Percentiles rank a stretch among this genome's conserved stretches.
Conservation (phyloP, 1,284 basidiomycete species). For the Papiliotrema terrestris region DNA sequence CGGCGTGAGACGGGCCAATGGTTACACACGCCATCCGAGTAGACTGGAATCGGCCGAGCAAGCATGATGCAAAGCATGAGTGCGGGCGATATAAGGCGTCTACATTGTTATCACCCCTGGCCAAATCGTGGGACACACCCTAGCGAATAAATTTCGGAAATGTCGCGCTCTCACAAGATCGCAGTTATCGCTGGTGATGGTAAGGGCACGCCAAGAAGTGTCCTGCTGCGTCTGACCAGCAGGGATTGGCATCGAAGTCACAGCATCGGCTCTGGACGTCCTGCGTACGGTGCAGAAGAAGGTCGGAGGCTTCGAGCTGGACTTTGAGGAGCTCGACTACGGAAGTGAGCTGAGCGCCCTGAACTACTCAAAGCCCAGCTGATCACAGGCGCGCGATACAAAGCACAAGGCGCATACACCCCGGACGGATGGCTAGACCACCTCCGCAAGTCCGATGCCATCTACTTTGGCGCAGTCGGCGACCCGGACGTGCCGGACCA, state of each 20-base stretch:
- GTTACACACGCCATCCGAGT: no score
- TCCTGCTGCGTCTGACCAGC: no score
- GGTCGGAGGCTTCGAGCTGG: conserved; percentile 35
- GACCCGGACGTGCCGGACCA: conserved; percentile 55
- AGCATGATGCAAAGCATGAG: no score
- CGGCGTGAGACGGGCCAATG: no score
- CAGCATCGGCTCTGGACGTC: conserved; percentile 47
- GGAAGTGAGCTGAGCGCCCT: conserved; percentile 31
- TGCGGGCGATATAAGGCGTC: no score
- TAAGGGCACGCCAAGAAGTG: no score
- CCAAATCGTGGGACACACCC: no score
- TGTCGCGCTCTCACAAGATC: no score
- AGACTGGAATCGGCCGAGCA: no score
- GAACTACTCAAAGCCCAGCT: conserved; percentile 3
- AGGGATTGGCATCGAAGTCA: conserved; percentile 55
- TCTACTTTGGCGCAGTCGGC: conserved; percentile 50
- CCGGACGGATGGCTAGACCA: conserved; percentile 45
- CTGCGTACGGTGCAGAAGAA: conserved; percentile 27
- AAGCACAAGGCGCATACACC: conserved; percentile 44
- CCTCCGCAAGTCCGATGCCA: conserved; percentile 43
- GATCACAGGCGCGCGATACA: conserved; percentile 15
- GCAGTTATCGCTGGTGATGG: no score
- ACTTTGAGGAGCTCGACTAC: conserved; percentile 48
- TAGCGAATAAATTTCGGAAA: no score
- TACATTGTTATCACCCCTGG: no score